Evolutionary conservation across 768 basidiomycete species (phyloP).

Genomic region (Suillus subaureus): DNA sequence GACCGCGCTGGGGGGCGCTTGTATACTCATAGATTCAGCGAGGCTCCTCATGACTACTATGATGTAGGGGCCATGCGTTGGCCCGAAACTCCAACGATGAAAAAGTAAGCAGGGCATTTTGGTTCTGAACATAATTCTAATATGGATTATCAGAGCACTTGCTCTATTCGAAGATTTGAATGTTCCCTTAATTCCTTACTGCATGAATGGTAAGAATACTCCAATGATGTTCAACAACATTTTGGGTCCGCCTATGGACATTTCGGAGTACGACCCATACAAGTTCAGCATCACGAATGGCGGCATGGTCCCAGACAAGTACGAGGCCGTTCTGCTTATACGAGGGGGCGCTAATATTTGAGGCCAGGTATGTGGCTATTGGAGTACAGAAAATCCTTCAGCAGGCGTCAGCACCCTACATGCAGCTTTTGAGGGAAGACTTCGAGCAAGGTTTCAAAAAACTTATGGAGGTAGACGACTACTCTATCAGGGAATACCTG

Average conservation of each 20-base stretch:
- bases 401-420: not conserved
- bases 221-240: not conserved
- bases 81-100: not conserved
- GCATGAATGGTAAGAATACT: not conserved
- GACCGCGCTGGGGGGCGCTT: constrained; percentile 22
- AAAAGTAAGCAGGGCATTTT: not conserved
- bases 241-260: not conserved
- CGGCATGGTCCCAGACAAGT: not conserved
- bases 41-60: constrained; percentile 2
- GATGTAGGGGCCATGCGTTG: constrained; percentile 2
- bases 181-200: not conserved
- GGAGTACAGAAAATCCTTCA: constrained; percentile 1
- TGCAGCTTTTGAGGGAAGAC: constrained; percentile 3
- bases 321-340: not conserved
- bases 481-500: not conserved
- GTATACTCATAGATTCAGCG: constrained; percentile 14
- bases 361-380: not conserved
- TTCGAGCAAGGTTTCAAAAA: not conserved
- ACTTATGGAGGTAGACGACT: not conserved
- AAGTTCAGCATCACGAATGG: not conserved
- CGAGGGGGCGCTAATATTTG: not conserved
- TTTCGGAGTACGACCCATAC: not conserved
- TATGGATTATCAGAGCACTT: not conserved
- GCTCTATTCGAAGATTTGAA: not conserved
- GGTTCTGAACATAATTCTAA: not conserved